Evolutionary conservation across 140 eudicot genomes (phyloP).

Genomic region (Oenanthe javanica): DNA sequence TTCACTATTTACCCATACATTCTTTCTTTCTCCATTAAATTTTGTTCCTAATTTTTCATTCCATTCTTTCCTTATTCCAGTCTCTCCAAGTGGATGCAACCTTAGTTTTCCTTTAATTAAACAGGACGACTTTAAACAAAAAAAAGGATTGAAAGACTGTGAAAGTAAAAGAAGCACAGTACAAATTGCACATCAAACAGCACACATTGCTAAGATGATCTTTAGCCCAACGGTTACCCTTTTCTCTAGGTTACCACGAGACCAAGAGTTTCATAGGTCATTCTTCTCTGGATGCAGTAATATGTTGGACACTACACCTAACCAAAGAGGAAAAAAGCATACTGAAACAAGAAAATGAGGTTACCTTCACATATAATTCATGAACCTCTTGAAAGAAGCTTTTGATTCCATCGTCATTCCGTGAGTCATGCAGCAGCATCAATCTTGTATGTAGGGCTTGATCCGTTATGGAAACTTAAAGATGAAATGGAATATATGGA

Average conservation of each 20-base stretch:
- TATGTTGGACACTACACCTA: background rate
- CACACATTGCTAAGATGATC: background rate
- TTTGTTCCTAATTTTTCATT: no score
- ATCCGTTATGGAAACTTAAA: slow-evolving; percentile 35
- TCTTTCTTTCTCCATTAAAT: no score
- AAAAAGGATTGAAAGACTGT: background rate
- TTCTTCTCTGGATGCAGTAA: background rate
- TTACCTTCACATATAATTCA: slow-evolving; percentile 89
- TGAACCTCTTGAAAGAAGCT: slow-evolving; percentile 98
- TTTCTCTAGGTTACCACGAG: background rate
- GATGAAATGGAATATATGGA: background rate
- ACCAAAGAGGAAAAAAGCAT: background rate
- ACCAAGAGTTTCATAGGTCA: background rate
- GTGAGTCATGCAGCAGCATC: slow-evolving; percentile 96
- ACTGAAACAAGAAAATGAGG: background rate
- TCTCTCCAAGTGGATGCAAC: no score
- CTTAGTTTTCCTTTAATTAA: background rate
- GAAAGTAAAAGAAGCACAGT: background rate
- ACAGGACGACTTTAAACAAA: background rate
- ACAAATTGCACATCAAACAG: background rate
- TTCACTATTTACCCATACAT: no score
- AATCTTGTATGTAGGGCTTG: slow-evolving; percentile 64
- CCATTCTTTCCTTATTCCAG: no score
- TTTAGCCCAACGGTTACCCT: background rate
- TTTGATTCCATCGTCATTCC: slow-evolving; percentile 95